phyloP scores from a whole-genome alignment of 495 filamentous ascomycete species.

The Daldinia bambusicola region DNA sequence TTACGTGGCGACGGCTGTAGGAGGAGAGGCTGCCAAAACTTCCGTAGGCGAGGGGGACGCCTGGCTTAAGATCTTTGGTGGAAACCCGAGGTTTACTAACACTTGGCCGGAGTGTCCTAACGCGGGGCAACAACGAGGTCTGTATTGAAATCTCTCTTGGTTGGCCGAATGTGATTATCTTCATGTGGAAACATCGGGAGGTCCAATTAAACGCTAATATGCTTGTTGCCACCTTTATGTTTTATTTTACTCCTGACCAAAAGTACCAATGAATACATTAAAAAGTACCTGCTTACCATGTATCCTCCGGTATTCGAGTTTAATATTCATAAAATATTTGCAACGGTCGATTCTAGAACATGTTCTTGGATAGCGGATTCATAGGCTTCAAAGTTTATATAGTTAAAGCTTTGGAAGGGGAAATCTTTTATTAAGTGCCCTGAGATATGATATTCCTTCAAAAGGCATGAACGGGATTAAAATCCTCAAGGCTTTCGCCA shows the following conservation, averaged over 20 bases:
- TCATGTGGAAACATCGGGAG: background rate
- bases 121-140: background rate
- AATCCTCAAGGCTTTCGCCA: background rate
- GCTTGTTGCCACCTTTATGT: too few species aligned
- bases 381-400: too few species aligned
- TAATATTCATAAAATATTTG: too few species aligned
- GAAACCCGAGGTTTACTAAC: background rate
- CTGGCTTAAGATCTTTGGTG: background rate
- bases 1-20: background rate
- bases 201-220: background rate
- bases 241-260: too few species aligned
- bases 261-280: too few species aligned
- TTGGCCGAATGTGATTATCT: background rate
- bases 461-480: background rate
- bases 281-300: too few species aligned
- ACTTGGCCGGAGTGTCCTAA: slow-evolving; percentile 1
- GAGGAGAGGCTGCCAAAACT: background rate
- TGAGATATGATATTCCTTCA: background rate
- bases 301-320: too few species aligned
- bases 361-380: too few species aligned
- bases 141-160: background rate
- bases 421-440: background rate
- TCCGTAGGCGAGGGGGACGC: background rate
- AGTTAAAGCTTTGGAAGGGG: too few species aligned
- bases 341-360: too few species aligned